These are phyloP conservation scores for Venturiaceae sp. DNA, from an alignment of 2,329 filamentous ascomycete genomes.

Conservation along the genomic window DNA sequence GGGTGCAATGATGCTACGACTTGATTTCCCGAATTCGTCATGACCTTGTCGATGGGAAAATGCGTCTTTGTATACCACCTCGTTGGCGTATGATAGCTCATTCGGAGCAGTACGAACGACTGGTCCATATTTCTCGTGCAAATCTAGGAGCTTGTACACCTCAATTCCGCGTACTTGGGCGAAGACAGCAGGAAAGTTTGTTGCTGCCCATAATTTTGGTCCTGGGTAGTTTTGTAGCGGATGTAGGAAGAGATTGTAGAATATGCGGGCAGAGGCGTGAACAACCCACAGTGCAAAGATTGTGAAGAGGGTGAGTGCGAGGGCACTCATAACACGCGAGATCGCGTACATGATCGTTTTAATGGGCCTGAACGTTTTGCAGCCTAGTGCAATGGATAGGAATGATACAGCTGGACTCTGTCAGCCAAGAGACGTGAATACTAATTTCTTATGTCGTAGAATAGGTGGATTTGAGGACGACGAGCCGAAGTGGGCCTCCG, in stretches of 20 bases:
- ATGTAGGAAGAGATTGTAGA: constrained; percentile 10
- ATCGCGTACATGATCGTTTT: too few relatives aligned
- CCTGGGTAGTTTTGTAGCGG: constrained; percentile 7
- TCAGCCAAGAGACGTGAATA: too few relatives aligned
- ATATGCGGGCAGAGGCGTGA: neutral
- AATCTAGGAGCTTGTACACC: too few relatives aligned
- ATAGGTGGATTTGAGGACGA: too few relatives aligned
- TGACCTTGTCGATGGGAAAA: constrained; percentile 16
- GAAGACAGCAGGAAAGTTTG: neutral
- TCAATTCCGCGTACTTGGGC: neutral
- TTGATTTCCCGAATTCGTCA: neutral
- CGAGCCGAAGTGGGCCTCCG: too few relatives aligned
- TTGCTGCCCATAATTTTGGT: constrained; percentile 5
- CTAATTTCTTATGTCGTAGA: too few relatives aligned
- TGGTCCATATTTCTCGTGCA: constrained; percentile 26
- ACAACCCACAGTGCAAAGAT: too few relatives aligned
- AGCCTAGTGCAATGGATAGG: too few relatives aligned
- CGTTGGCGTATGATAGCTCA: constrained; percentile 31
- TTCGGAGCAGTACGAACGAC: constrained; percentile 38
- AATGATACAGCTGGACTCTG: too few relatives aligned
- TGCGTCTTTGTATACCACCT: constrained; percentile 33
- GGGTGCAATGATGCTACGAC: neutral
- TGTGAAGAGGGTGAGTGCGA: too few relatives aligned
- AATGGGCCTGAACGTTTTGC: too few relatives aligned
- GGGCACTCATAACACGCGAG: too few relatives aligned